Evolutionary conservation across 2,329 filamentous ascomycete genomes (phyloP).

Genomic region (Cladosporium colombiae): DNA sequence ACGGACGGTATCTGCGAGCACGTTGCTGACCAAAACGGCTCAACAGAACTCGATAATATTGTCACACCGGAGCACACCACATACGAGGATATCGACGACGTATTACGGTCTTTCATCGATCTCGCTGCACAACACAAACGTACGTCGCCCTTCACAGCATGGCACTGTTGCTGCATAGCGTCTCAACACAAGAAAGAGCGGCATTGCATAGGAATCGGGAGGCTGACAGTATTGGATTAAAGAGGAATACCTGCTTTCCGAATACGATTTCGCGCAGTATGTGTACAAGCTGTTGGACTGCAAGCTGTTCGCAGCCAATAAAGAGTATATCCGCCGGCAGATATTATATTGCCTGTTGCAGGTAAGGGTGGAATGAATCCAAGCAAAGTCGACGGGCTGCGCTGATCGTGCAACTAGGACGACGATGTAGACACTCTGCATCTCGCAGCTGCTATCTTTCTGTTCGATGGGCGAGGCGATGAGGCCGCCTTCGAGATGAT

Average conservation of each 20-base stretch:
- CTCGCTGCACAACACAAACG: constrained; percentile 73
- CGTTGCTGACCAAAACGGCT: constrained; percentile 18
- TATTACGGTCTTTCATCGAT: constrained; percentile 78
- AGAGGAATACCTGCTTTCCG: constrained; percentile 72
- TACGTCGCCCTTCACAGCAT: constrained; percentile 34
- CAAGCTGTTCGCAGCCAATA: constrained; percentile 70
- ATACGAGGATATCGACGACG: constrained; percentile 76
- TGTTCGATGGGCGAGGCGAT: constrained; percentile 80
- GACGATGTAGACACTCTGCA: constrained; percentile 80
- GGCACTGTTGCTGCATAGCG: background rate
- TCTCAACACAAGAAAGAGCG: background rate
- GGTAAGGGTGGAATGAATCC: constrained; percentile 41
- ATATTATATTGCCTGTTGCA: constrained; percentile 86
- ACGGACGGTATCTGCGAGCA: constrained; percentile 6
- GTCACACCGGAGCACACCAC: constrained; percentile 60
- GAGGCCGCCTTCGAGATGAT: constrained; percentile 82
- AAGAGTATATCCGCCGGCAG: constrained; percentile 86
- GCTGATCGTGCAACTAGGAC: constrained; percentile 58
- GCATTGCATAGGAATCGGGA: background rate
- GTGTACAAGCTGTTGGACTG: constrained; percentile 77
- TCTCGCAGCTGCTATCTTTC: constrained; percentile 77
- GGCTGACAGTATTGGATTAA: constrained; percentile 19
- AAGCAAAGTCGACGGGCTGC: background rate
- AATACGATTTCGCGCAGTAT: constrained; percentile 79
- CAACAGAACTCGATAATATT: constrained; percentile 66